A percentile compares a stretch with the other conserved stretches of the same genome.
Evolutionary conservation across 306 rosid genomes (phyloP).

Genomic region (Prunus persica): DNA sequence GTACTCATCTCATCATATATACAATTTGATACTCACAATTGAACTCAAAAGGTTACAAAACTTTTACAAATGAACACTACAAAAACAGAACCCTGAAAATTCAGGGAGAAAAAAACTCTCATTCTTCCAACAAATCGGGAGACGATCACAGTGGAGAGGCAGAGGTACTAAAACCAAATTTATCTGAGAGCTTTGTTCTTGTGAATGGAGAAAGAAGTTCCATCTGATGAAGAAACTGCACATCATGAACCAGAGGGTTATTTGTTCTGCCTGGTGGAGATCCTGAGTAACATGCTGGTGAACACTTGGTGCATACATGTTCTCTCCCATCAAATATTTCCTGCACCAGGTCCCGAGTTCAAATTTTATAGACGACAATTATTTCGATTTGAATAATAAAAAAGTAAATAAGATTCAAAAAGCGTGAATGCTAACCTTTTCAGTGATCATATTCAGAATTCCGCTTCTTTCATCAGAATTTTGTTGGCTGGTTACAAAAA

Average conservation of each 20-base stretch:
- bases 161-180: conserved; percentile 40
- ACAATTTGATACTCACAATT: conserved; percentile 2
- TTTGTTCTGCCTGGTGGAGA: conserved; percentile 79
- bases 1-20: conserved; percentile 3
- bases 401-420: background rate
- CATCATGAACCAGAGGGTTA: conserved; percentile 72
- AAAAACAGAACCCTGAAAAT: background rate
- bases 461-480: conserved; percentile 34
- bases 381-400: background rate
- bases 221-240: conserved; percentile 69
- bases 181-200: conserved; percentile 46
- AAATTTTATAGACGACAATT: background rate
- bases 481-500: conserved; percentile 39
- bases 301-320: conserved; percentile 41
- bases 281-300: conserved; percentile 57
- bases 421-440: conserved; percentile 47
- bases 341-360: background rate
- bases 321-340: conserved; percentile 36
- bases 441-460: conserved; percentile 55
- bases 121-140: background rate
- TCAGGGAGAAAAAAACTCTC: background rate
- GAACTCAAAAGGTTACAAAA: background rate
- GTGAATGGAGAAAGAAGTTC: conserved; percentile 58
- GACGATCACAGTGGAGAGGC: conserved; percentile 39
- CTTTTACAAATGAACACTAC: conserved; percentile 7